A percentile compares a stretch with the other conserved stretches of the same genome.
phyloP scores from a whole-genome alignment of 768 basidiomycete species.

The Leccinellum luteum region DNA sequence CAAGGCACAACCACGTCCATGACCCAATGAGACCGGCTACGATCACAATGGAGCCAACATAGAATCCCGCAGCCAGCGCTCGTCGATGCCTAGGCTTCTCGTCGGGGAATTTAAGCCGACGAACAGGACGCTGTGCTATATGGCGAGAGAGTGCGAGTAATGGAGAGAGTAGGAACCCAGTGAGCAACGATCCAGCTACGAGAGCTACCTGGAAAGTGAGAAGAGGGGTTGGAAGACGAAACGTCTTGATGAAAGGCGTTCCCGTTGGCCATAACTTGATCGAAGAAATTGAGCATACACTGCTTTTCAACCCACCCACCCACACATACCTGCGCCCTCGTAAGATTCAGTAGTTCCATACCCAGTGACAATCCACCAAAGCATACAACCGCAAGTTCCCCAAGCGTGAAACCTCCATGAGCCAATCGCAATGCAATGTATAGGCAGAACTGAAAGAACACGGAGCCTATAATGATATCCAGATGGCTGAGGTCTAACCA shows the following conservation, averaged over 20 bases:
- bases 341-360: conserved; percentile 84
- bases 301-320: not conserved
- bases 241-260: conserved; percentile 86
- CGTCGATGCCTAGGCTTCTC: conserved; percentile 82
- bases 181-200: conserved; percentile 86
- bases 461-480: conserved; percentile 67
- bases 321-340: conserved; percentile 68
- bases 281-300: conserved; percentile 1
- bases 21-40: conserved; percentile 81
- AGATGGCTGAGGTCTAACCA: conserved; percentile 69
- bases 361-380: conserved; percentile 85
- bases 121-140: conserved; percentile 82
- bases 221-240: conserved; percentile 88
- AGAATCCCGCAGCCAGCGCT: conserved; percentile 82
- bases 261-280: conserved; percentile 74
- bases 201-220: conserved; percentile 90
- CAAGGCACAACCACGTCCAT: conserved; percentile 90
- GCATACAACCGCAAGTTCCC: conserved; percentile 86
- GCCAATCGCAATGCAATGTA: conserved; percentile 89
- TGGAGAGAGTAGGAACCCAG: conserved; percentile 94
- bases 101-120: conserved; percentile 75
- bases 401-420: conserved; percentile 92
- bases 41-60: conserved; percentile 70
- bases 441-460: conserved; percentile 89
- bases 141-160: conserved; percentile 89